phyloP scores from a whole-genome alignment of 1,284 basidiomycete genomes.

The Leccinum solheimii region DNA sequence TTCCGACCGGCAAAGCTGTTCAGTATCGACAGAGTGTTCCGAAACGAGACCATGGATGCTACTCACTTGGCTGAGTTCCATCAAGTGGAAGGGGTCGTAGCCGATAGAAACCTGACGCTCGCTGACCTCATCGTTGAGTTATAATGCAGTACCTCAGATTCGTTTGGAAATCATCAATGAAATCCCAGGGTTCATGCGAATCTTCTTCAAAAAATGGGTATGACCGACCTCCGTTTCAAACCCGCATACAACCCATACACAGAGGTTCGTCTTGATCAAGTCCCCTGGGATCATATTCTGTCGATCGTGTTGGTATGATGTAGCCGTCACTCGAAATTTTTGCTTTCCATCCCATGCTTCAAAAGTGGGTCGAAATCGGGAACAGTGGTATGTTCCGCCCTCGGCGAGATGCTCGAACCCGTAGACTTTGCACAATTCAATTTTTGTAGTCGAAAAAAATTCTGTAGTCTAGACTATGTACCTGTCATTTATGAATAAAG shows the following conservation, averaged over 20 bases:
- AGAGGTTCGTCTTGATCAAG: slow-evolving; percentile 56
- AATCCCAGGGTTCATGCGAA: slow-evolving; percentile 87
- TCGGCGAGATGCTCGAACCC: slow-evolving; percentile 90
- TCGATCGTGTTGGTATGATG: background rate
- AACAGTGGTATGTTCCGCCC: slow-evolving; percentile 99
- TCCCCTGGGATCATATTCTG: background rate
- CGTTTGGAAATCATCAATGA: background rate
- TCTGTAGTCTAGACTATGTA: too few species aligned
- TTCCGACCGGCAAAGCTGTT: slow-evolving; percentile 98
- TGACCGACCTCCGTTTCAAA: slow-evolving; percentile 93
- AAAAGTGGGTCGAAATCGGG: slow-evolving; percentile 95
- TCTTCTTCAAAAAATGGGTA: slow-evolving; percentile 99
- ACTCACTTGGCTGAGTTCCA: slow-evolving; percentile 99
- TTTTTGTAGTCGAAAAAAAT: too few species aligned
- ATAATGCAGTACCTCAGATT: background rate
- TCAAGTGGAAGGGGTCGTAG: slow-evolving; percentile 99
- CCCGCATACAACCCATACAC: slow-evolving; percentile 98
- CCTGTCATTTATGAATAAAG: too few species aligned
- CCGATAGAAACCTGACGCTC: slow-evolving; percentile 91
- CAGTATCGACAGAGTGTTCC: slow-evolving; percentile 98
- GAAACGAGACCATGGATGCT: slow-evolving; percentile 98
- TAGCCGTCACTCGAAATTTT: slow-evolving; percentile 99
- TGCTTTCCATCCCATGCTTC: slow-evolving; percentile 93
- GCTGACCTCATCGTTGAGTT: slow-evolving; percentile 89
- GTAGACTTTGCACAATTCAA: slow-evolving; percentile 73